Conservation (phyloP, 345 rosid genomes). For the Euphorbia lathyris region DNA sequence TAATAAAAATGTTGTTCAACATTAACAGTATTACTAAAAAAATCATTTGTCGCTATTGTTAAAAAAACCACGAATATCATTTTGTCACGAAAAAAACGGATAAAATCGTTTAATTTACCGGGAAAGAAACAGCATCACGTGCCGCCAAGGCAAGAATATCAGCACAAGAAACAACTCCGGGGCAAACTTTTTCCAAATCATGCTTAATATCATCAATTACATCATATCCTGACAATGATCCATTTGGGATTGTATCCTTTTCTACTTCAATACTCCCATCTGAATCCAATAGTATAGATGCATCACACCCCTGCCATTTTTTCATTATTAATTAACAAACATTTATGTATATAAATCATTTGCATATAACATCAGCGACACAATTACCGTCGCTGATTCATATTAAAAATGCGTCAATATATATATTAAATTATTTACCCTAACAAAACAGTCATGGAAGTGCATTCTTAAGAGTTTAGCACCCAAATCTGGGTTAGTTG, state of each 20-base stretch:
- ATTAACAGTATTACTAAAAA: no score
- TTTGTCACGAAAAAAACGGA: no score
- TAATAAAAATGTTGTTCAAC: no score
- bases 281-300: conserved; percentile 46
- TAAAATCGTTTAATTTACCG: conserved; percentile 16
- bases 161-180: conserved; percentile 65
- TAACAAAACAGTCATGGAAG: conserved; percentile 16
- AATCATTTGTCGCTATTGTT: no score
- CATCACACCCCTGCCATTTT: conserved; percentile 61
- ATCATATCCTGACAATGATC: conserved; percentile 41
- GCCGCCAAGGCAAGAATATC: conserved; percentile 57
- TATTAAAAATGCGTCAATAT: background rate
- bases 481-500: background rate
- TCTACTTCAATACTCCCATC: conserved; percentile 36
- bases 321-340: no score
- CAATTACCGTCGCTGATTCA: no score
- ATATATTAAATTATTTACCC: background rate
- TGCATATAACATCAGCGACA: no score
- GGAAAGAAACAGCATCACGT: conserved; percentile 51
- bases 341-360: no score
- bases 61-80: no score
- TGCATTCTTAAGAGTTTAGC: conserved; percentile 15
- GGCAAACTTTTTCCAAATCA: conserved; percentile 47
- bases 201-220: conserved; percentile 53
- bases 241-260: conserved; percentile 52